A percentile compares a stretch with the other conserved stretches of the same genome.
These are phyloP conservation scores for Ciborinia camelliae DNA, from an alignment of 2,329 filamentous ascomycete species.

Conservation along the genomic window DNA sequence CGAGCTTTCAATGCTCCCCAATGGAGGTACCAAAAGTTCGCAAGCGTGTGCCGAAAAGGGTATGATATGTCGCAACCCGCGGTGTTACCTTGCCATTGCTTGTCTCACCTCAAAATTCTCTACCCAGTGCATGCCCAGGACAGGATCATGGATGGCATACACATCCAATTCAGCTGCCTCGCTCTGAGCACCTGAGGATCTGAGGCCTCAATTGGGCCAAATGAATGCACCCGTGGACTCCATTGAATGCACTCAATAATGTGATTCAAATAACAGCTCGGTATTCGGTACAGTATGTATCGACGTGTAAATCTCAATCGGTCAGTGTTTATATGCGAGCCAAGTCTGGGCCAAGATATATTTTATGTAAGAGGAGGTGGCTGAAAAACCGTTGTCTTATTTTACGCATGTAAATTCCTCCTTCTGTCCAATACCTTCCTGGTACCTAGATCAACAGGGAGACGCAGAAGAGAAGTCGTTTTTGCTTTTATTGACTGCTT, in stretches of 20 bases:
- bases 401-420: conserved; percentile 5
- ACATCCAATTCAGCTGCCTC: not conserved
- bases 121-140: no score
- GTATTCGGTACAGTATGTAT: not conserved
- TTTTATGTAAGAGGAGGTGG: not conserved
- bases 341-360: conserved; percentile 2
- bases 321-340: not conserved
- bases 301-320: not conserved
- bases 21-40: no score
- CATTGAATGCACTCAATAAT: no score
- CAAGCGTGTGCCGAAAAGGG: no score
- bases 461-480: no score
- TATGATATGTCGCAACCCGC: not conserved
- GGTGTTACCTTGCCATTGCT: no score
- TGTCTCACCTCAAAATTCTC: not conserved
- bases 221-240: not conserved
- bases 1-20: not conserved
- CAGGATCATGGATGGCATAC: no score
- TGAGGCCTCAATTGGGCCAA: not conserved
- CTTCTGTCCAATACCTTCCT: not conserved
- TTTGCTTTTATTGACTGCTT: not conserved
- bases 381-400: not conserved
- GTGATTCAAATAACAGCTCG: not conserved
- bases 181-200: not conserved
- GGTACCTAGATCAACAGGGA: not conserved